phyloP scores from a whole-genome alignment of 1,284 basidiomycete genomes.

The Malassezia arunalokei region DNA sequence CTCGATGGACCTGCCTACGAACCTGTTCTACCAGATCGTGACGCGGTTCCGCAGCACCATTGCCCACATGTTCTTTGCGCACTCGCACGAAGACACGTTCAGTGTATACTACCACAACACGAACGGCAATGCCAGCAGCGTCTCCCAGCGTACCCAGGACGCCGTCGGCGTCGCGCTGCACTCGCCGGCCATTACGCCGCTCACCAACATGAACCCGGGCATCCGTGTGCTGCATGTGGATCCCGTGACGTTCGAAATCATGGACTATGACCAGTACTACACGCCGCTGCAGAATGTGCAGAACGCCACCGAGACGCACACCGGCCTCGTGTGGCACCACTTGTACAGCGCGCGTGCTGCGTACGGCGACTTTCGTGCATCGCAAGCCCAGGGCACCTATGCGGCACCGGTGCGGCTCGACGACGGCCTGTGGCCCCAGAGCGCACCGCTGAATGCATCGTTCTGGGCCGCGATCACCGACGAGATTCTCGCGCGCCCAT shows the following conservation, averaged over 20 bases:
- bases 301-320: constrained; percentile 50
- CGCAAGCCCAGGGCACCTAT: background rate
- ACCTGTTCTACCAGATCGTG: constrained; percentile 52
- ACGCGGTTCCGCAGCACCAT: constrained; percentile 65
- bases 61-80: constrained; percentile 66
- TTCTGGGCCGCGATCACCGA: constrained; percentile 72
- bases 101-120: constrained; percentile 70
- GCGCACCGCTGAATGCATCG: constrained; percentile 65
- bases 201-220: constrained; percentile 63
- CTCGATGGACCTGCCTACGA: constrained; percentile 49
- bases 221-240: constrained; percentile 69
- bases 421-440: constrained; percentile 51
- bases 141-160: background rate
- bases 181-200: constrained; percentile 60
- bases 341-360: constrained; percentile 62
- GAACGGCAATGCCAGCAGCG: constrained; percentile 45
- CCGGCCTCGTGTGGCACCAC: constrained; percentile 58
- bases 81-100: constrained; percentile 67
- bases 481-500: constrained; percentile 55
- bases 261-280: constrained; percentile 40
- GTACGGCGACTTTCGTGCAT: constrained; percentile 52
- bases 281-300: constrained; percentile 22
- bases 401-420: background rate
- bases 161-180: constrained; percentile 50
- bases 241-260: constrained; percentile 49